Conservation (phyloP, 1,284 basidiomycete genomes). For the Sanguinoderma infundibulare region DNA sequence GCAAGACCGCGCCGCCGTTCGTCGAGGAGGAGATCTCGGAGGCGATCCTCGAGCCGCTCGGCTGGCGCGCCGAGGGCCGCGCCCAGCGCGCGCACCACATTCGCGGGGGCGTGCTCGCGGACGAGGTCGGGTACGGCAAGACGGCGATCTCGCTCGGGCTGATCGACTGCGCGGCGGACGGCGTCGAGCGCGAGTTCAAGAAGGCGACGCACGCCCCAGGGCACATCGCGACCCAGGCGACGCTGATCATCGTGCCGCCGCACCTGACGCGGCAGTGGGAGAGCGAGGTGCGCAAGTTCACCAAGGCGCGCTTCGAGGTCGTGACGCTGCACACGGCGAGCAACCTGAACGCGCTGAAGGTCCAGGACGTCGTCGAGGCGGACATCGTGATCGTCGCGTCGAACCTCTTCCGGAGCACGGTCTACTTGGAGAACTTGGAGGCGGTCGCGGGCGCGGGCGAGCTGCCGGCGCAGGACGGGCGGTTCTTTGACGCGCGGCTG, state of each 20-base stretch:
- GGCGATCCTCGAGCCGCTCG: slow-evolving; percentile 82
- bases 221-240: slow-evolving; percentile 79
- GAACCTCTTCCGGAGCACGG: slow-evolving; percentile 79
- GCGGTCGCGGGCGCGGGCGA: slow-evolving; percentile 69
- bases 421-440: slow-evolving; percentile 80
- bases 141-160: slow-evolving; percentile 94
- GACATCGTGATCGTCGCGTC: slow-evolving; percentile 91
- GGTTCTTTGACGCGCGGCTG: slow-evolving; percentile 87
- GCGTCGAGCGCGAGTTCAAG: slow-evolving; percentile 60
- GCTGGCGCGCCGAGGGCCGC: slow-evolving; percentile 93
- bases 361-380: slow-evolving; percentile 79
- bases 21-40: slow-evolving; percentile 95
- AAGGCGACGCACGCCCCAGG: slow-evolving; percentile 53
- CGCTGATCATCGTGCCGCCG: slow-evolving; percentile 87
- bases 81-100: slow-evolving; percentile 79
- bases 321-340: slow-evolving; percentile 74
- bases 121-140: slow-evolving; percentile 97
- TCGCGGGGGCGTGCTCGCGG: slow-evolving; percentile 91
- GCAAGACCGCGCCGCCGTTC: slow-evolving; percentile 69
- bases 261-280: slow-evolving; percentile 92
- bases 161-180: slow-evolving; percentile 70
- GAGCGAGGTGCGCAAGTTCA: slow-evolving; percentile 86
- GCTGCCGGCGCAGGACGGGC: slow-evolving; percentile 71
- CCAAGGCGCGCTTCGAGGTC: slow-evolving; percentile 65
- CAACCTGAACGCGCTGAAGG: slow-evolving; percentile 77